Conservation (phyloP, 768 basidiomycete species). For the Pleurotus citrinopileatus region DNA sequence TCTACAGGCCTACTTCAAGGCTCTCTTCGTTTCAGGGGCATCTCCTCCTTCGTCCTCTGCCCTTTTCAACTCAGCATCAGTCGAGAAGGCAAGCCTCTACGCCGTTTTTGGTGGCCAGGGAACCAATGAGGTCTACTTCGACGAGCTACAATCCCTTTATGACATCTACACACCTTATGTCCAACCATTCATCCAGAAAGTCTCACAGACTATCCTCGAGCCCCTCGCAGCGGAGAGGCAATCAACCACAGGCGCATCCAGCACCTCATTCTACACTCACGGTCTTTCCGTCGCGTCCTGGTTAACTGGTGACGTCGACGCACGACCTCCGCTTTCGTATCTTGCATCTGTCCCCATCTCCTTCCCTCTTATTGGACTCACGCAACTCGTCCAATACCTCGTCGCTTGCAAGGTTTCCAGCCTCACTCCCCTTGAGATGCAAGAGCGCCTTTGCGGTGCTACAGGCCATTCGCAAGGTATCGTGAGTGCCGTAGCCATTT, state of each 20-base stretch:
- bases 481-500: slow-evolving; percentile 87
- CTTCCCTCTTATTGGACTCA: slow-evolving; percentile 93
- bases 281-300: slow-evolving; percentile 84
- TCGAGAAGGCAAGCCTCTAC: slow-evolving; percentile 74
- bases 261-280: slow-evolving; percentile 67
- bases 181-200: slow-evolving; percentile 58
- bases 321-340: slow-evolving; percentile 80
- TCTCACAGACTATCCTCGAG: slow-evolving; percentile 65
- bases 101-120: slow-evolving; percentile 98
- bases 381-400: slow-evolving; percentile 93
- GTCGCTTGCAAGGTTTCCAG: slow-evolving; percentile 72
- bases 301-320: slow-evolving; percentile 60
- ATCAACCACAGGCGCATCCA: slow-evolving; percentile 21
- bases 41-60: slow-evolving; percentile 64
- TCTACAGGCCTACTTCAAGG: slow-evolving; percentile 75
- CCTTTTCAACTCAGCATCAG: slow-evolving; percentile 58
- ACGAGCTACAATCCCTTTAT: slow-evolving; percentile 89
- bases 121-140: slow-evolving; percentile 97
- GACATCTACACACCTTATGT: slow-evolving; percentile 92
- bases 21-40: slow-evolving; percentile 59
- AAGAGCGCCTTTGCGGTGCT: slow-evolving; percentile 72
- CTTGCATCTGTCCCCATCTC: slow-evolving; percentile 93
- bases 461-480: slow-evolving; percentile 99
- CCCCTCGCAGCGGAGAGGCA: slow-evolving; percentile 65
- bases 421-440: slow-evolving; percentile 78